Evolutionary conservation across 768 basidiomycete species (phyloP).

Genomic region (Phaeotremella skinneri): DNA sequence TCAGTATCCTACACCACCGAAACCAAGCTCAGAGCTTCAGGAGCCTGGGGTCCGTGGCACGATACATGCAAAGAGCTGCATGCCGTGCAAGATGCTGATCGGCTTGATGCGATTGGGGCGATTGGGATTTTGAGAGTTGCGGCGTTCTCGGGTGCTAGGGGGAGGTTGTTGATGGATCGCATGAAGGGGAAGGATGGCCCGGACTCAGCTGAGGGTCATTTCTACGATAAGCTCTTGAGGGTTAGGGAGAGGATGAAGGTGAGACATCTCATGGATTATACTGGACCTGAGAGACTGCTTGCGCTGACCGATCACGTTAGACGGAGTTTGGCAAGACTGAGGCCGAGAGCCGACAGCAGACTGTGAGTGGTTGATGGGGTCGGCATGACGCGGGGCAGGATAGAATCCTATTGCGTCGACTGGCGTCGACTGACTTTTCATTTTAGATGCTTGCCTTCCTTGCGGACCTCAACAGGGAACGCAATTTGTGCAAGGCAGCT

Average conservation of each 20-base stretch:
- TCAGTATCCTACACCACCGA: conserved; percentile 85
- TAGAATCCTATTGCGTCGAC: neutral
- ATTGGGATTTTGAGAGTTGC: conserved; percentile 72
- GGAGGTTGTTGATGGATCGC: conserved; percentile 52
- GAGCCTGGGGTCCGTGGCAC: conserved; percentile 67
- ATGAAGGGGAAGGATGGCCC: conserved; percentile 54
- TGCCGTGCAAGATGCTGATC: conserved; percentile 76
- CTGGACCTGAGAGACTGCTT: neutral
- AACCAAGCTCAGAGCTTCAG: conserved; percentile 60
- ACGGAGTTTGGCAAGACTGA: conserved; percentile 67
- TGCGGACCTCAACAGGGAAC: conserved; percentile 54
- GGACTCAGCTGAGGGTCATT: conserved; percentile 69
- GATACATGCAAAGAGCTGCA: conserved; percentile 70
- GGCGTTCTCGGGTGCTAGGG: conserved; percentile 53
- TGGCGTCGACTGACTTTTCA: neutral
- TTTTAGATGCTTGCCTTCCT: conserved; percentile 66
- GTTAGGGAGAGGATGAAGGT: conserved; percentile 70
- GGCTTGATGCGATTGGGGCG: conserved; percentile 76
- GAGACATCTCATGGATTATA: conserved; percentile 5
- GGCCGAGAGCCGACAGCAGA: conserved; percentile 68
- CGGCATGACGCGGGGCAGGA: neutral
- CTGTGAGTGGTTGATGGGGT: conserved; percentile 56
- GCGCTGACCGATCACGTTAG: conserved; percentile 27
- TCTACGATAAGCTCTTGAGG: conserved; percentile 77
- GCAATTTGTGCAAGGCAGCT: conserved; percentile 12